These are phyloP conservation scores for Annona squamosa DNA, from an alignment of 164 flowering plant genomes.

Conservation along the genomic window DNA sequence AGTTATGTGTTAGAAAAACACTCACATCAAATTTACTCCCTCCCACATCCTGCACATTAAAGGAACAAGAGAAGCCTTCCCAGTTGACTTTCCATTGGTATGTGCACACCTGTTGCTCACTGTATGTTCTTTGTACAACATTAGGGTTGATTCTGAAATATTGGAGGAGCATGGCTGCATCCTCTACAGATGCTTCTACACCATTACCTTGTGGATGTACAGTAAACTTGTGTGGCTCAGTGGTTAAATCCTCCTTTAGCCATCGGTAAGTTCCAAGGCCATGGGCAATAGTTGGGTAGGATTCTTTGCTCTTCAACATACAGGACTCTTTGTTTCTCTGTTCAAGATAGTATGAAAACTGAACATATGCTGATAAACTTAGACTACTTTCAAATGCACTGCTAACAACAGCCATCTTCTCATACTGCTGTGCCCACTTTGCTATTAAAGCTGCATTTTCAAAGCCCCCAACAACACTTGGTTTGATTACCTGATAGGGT, in stretches of 20 bases:
- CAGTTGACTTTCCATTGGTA: conserved; percentile 39
- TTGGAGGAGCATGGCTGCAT: conserved; percentile 48
- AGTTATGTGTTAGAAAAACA: conserved; percentile 7
- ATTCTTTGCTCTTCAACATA: conserved; percentile 30
- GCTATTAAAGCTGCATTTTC: conserved; percentile 78
- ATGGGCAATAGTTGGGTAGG: conserved; percentile 50
- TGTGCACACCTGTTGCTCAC: conserved; percentile 25
- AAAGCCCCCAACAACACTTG: conserved; percentile 88
- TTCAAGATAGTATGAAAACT: conserved; percentile 62
- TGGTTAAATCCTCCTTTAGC: conserved; percentile 74
- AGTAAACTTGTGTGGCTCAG: conserved; percentile 35
- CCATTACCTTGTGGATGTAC: conserved; percentile 31
- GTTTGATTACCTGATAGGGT: conserved; percentile 73
- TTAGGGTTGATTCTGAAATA: conserved; percentile 44
- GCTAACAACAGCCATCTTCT: conserved; percentile 82
- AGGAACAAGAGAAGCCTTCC: conserved; percentile 28
- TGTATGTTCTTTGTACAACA: conserved; percentile 26
- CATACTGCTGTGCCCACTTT: conserved; percentile 74
- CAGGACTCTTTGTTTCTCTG: conserved; percentile 36
- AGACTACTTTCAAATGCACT: conserved; percentile 82
- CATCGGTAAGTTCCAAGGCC: conserved; percentile 94
- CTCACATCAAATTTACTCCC: conserved; percentile 40
- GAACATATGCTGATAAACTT: conserved; percentile 64
- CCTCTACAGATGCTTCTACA: conserved; percentile 64
- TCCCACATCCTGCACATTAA: conserved; percentile 63